phyloP scores from a whole-genome alignment of 73 alveolate genomes.

The Tetrahymena malaccensis region DNA sequence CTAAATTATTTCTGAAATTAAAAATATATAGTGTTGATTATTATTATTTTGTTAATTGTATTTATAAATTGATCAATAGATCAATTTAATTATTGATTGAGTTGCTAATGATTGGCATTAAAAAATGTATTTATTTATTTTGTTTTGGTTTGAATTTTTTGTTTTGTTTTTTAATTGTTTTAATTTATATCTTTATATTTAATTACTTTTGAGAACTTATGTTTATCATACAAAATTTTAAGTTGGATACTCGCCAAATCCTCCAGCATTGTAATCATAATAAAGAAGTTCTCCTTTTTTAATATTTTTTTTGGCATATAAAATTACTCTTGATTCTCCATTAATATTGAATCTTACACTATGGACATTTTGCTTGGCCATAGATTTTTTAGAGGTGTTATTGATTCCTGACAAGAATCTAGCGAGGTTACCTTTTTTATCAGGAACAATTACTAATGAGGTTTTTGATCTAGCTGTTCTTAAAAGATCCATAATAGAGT shows the following conservation, averaged over 20 bases:
- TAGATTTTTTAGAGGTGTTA: slow-evolving; percentile 51
- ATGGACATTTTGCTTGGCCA: slow-evolving; percentile 63
- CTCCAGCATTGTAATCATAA: slow-evolving; percentile 89
- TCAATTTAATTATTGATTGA: too few relatives aligned
- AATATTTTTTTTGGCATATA: slow-evolving; percentile 65
- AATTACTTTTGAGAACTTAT: background rate
- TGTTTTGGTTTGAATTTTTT: background rate
- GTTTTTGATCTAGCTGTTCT: slow-evolving; percentile 68
- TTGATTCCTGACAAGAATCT: slow-evolving; percentile 82
- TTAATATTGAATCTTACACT: slow-evolving; percentile 70
- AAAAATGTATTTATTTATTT: too few relatives aligned
- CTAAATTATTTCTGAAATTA: background rate
- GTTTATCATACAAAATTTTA: slow-evolving; percentile 53
- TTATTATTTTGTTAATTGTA: too few relatives aligned
- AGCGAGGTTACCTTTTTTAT: slow-evolving; percentile 74
- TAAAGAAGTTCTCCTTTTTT: slow-evolving; percentile 72
- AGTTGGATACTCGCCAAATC: slow-evolving; percentile 63
- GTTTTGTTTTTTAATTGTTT: background rate
- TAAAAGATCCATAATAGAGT: slow-evolving; percentile 80
- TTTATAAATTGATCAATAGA: background rate
- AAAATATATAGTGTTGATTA: background rate
- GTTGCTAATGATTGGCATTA: too few relatives aligned
- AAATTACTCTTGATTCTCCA: slow-evolving; percentile 78
- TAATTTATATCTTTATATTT: background rate
- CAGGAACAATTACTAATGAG: slow-evolving; percentile 74